A percentile compares a stretch with the other conserved stretches of the same genome.
These are phyloP conservation scores for Diaporthe sp. DNA, from an alignment of 2,329 filamentous ascomycete species.

Conservation along the genomic window DNA sequence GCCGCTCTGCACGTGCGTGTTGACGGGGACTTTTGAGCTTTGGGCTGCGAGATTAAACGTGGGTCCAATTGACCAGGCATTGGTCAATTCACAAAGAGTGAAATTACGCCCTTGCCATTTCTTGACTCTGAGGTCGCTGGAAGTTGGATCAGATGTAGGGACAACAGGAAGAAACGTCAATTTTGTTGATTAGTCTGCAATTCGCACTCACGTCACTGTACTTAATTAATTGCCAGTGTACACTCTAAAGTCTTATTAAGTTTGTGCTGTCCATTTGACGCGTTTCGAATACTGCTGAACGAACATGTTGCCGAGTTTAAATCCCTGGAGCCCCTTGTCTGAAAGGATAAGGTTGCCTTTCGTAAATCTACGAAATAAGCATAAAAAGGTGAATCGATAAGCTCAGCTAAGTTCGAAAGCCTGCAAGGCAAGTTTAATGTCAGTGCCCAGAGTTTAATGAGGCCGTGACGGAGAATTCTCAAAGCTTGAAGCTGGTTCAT, in stretches of 20 bases:
- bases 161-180: not conserved
- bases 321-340: not conserved
- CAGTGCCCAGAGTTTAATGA: not conserved
- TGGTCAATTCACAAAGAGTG: too few species aligned
- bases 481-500: not conserved
- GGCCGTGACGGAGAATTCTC: not conserved
- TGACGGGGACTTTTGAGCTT: not conserved
- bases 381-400: not conserved
- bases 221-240: too few species aligned
- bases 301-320: not conserved
- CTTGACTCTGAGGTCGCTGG: not conserved
- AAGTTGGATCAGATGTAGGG: not conserved
- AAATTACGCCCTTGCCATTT: too few species aligned
- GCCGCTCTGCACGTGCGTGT: not conserved
- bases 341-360: too few species aligned
- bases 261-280: not conserved
- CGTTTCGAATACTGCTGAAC: not conserved
- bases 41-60: not conserved
- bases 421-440: not conserved
- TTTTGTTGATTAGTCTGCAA: not conserved
- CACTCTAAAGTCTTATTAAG: not conserved
- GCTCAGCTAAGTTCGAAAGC: not conserved
- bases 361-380: slow-evolving; percentile 9
- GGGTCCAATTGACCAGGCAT: not conserved
- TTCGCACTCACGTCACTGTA: not conserved